Conservation (phyloP, 148 eudicot species). For the Talinum fruticosum region DNA sequence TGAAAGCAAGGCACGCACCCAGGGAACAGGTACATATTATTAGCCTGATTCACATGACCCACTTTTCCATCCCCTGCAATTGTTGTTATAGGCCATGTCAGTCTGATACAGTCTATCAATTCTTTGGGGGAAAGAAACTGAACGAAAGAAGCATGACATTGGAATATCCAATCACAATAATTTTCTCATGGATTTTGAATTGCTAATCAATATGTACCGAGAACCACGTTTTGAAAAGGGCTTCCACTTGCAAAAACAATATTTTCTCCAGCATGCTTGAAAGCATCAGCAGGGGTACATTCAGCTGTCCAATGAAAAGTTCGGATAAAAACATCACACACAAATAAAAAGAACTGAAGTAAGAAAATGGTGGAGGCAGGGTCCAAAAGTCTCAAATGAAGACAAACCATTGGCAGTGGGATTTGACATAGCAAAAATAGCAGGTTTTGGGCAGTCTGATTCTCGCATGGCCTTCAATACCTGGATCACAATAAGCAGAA, state of each 20-base stretch:
- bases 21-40: conserved; percentile 99
- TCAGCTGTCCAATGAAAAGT: conserved; percentile 57
- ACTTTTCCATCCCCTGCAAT: conserved; percentile 80
- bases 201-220: conserved; percentile 41
- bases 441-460: conserved; percentile 85
- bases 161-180: neutral
- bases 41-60: conserved; percentile 98
- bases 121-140: neutral
- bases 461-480: conserved; percentile 91
- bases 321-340: conserved; percentile 1
- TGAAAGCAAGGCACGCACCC: conserved; percentile 55
- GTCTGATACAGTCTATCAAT: conserved; percentile 4
- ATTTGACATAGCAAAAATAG: conserved; percentile 98
- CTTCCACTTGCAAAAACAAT: conserved; percentile 97
- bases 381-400: conserved; percentile 13
- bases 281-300: conserved; percentile 94
- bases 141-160: conserved; percentile 2
- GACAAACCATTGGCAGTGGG: conserved; percentile 86
- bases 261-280: conserved; percentile 87
- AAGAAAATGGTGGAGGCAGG: neutral
- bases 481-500: conserved; percentile 35
- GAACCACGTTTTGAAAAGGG: conserved; percentile 84
- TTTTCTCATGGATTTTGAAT: neutral
- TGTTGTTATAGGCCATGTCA: conserved; percentile 4
- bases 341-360: neutral